A percentile compares a stretch with the other conserved stretches of the same genome.
These are phyloP conservation scores for Lentinula detonsa DNA, from an alignment of 768 basidiomycete genomes.

Conservation along the genomic window DNA sequence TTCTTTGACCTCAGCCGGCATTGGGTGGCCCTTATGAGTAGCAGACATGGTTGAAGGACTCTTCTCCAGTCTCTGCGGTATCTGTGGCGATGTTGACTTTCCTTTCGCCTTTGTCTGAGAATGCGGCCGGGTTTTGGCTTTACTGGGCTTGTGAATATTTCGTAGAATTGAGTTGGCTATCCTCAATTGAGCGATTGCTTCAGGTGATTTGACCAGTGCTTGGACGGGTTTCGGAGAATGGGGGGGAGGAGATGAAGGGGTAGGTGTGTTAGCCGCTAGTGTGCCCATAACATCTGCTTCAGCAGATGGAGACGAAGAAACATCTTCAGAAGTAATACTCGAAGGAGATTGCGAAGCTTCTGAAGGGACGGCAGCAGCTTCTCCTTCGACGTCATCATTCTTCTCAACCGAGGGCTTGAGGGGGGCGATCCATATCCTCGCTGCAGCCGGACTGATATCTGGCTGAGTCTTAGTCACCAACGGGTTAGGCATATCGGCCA, in stretches of 20 bases:
- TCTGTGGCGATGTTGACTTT: not conserved
- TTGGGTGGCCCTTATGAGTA: not conserved
- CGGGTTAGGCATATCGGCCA: not conserved
- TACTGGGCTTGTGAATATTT: not conserved
- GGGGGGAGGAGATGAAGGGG: not conserved
- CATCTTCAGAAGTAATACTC: not conserved
- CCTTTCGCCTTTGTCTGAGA: not conserved
- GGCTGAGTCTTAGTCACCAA: not conserved
- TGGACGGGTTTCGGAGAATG: not conserved
- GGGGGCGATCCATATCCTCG: not conserved
- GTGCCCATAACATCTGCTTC: not conserved
- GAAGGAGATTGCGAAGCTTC: not conserved
- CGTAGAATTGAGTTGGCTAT: not conserved
- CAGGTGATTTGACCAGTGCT: not conserved
- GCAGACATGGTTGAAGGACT: not conserved
- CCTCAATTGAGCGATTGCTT: not conserved
- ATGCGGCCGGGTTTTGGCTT: not conserved
- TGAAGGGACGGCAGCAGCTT: not conserved
- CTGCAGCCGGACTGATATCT: not conserved
- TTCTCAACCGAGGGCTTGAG: not conserved
- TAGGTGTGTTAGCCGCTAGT: not conserved
- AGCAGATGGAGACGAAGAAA: not conserved
- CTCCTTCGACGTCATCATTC: not conserved
- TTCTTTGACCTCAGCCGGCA: not conserved
- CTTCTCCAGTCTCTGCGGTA: not conserved